Evolutionary conservation across 2,329 filamentous ascomycete genomes (phyloP).

Genomic region (Xylariales sp.): DNA sequence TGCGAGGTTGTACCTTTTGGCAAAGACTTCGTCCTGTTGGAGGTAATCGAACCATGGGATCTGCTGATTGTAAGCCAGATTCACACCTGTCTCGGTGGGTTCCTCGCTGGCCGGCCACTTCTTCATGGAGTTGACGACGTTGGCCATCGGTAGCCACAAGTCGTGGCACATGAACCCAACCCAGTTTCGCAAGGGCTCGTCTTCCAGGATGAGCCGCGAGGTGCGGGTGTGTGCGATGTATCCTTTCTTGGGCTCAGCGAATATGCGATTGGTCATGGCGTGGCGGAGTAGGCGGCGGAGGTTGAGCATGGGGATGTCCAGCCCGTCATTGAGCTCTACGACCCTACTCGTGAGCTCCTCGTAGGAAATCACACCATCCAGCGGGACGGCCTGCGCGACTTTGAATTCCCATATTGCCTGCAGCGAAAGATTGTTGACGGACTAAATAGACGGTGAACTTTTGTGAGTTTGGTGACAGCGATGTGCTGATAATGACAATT

Average conservation of each 20-base stretch:
- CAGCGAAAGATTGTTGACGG: too few relatives aligned
- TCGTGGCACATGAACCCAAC: slow-evolving; percentile 16
- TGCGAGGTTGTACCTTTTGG: slow-evolving; percentile 14
- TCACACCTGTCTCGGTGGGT: slow-evolving; percentile 18
- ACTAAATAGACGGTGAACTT: too few relatives aligned
- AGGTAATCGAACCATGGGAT: too few relatives aligned
- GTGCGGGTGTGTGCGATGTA: slow-evolving; percentile 19
- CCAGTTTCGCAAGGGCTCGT: slow-evolving; percentile 12
- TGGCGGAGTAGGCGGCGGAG: slow-evolving; percentile 17
- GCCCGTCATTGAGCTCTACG: too few relatives aligned
- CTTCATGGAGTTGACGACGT: slow-evolving; percentile 14
- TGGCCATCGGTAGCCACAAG: slow-evolving; percentile 10
- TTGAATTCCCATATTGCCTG: slow-evolving; percentile 16
- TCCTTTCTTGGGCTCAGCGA: slow-evolving; percentile 17
- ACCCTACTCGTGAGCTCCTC: slow-evolving; percentile 13
- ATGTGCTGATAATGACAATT: too few relatives aligned
- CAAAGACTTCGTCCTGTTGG: slow-evolving; percentile 17
- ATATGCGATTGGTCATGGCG: slow-evolving; percentile 19
- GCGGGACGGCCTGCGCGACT: slow-evolving; percentile 13
- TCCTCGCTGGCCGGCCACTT: slow-evolving; percentile 19
- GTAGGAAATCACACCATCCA: slow-evolving; percentile 12
- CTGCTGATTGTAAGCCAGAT: slow-evolving; percentile 13
- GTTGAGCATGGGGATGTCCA: slow-evolving; percentile 16
- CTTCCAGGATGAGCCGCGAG: slow-evolving; percentile 10
- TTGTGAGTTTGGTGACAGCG: too few relatives aligned